These are phyloP conservation scores for Capillidium heterosporum DNA, from an alignment of 371 early-diverging fungal genomes.

Conservation along the genomic window DNA sequence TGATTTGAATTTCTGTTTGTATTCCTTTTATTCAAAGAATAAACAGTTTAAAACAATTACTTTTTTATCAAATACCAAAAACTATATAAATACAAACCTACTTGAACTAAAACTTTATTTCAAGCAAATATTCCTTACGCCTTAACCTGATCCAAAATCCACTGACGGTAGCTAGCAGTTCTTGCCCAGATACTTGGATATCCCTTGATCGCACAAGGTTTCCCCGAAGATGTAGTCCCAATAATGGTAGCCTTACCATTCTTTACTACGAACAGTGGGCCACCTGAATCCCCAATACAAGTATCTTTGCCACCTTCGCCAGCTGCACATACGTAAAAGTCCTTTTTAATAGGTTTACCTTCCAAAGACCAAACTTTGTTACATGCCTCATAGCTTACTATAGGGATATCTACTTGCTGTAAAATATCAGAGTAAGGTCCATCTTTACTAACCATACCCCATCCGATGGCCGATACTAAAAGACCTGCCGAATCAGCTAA, in stretches of 20 bases:
- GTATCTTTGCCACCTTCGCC: conserved; percentile 1
- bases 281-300: conserved; percentile 2
- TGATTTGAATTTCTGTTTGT: too few species aligned
- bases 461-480: not conserved
- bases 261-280: not conserved
- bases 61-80: too few species aligned
- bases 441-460: not conserved
- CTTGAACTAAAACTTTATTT: too few species aligned
- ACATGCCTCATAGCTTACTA: not conserved
- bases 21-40: too few species aligned
- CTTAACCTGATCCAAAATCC: too few species aligned
- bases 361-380: not conserved
- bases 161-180: not conserved
- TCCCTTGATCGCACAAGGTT: not conserved
- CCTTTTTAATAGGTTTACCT: not conserved
- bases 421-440: not conserved
- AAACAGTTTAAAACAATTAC: too few species aligned
- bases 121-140: too few species aligned
- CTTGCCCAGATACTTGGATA: not conserved
- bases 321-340: not conserved
- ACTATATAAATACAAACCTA: too few species aligned
- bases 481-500: not conserved
- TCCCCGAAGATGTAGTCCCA: not conserved
- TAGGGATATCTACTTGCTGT: not conserved
- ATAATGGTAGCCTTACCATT: not conserved